Base-by-base conservation (phyloP, 1,139 yeast species). In the Saccharomyces hybrid region DNA sequence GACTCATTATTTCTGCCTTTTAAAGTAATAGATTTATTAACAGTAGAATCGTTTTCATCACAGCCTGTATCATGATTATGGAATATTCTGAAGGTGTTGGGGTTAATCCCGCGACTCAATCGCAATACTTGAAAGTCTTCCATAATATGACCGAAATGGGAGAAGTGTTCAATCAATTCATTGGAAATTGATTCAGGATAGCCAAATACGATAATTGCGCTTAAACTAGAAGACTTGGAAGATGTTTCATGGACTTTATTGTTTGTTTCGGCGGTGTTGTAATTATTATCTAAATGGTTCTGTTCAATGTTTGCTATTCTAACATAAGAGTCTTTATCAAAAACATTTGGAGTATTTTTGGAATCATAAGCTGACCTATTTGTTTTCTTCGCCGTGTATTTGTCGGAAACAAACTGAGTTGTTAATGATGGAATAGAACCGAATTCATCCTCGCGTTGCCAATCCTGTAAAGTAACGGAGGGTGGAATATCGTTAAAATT, bases 201-300 rank as follows among this genome's bases (percentile, higher is more conserved):
- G 0, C 98, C 98, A 71, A 88, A 90, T 11, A 91, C 89, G 47
- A 90, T 73, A 1, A 93, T 87, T 0, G 96, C 88, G 49, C 82
- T 75, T 57, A 82, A 88, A 32, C 72, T 70, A 52, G 60, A 61
- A 29, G 47, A 28, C 9, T 32, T 29, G 8, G 44, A 34, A 11
- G 26, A 31, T 25, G 56, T 59, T 53, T 62, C 58, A 14, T 53
- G 56, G 51, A 62, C 57, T 38, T 59, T 52, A 26, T 58, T 46
- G n/a, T 14, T 16, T 5, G 41, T 26, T 6, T 19, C 26, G 3
- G 38, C 42, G 7, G 27, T 41, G 7, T 32, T 29, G 13, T 38
- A 60, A 47, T 58, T 63, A 26, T 60, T 58, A 50, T 64, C 54
- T 13, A 62, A 52, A 13, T 58, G 58, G 48, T 64, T 48, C 26